Percentiles rank a stretch among this genome's conserved stretches.
These are phyloP conservation scores for Chalaropsis ovoidea DNA, from an alignment of 2,329 filamentous ascomycete species.

Conservation along the genomic window DNA sequence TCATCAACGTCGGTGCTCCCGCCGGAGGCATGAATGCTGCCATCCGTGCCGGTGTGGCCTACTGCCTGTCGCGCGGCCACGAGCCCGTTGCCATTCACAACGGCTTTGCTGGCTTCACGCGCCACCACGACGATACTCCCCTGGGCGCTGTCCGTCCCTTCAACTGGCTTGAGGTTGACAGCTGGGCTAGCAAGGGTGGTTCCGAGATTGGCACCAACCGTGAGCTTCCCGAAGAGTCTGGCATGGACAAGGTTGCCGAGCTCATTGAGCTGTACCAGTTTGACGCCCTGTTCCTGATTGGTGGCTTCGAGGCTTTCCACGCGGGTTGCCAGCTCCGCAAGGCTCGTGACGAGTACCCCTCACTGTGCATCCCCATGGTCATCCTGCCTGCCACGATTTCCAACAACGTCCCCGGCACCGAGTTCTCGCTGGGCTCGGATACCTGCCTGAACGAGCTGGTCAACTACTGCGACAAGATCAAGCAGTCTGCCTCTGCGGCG, in stretches of 20 bases:
- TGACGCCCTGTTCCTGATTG: slow-evolving; percentile 82
- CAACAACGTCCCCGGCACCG: slow-evolving; percentile 95
- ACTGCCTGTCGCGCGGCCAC: slow-evolving; percentile 86
- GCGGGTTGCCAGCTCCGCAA: slow-evolving; percentile 78
- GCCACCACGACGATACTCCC: slow-evolving; percentile 78
- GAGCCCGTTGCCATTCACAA: slow-evolving; percentile 90
- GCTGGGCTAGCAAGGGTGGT: slow-evolving; percentile 91
- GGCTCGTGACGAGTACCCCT: slow-evolving; percentile 65
- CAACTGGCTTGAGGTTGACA: slow-evolving; percentile 85
- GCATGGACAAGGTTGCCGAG: slow-evolving; percentile 70
- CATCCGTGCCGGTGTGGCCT: slow-evolving; percentile 82
- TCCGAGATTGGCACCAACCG: slow-evolving; percentile 98
- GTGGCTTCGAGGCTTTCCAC: slow-evolving; percentile 94
- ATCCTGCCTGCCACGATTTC: slow-evolving; percentile 93
- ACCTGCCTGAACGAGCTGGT: slow-evolving; percentile 94
- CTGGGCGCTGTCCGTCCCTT: slow-evolving; percentile 74
- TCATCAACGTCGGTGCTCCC: slow-evolving; percentile 92
- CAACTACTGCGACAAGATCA: slow-evolving; percentile 92
- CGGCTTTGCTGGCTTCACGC: slow-evolving; percentile 84
- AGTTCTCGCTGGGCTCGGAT: slow-evolving; percentile 93
- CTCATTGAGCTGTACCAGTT: slow-evolving; percentile 81
- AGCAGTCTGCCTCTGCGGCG: slow-evolving; percentile 89
- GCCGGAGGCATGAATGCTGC: slow-evolving; percentile 98
- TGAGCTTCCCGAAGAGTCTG: slow-evolving; percentile 73
- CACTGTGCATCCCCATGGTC: slow-evolving; percentile 84